Base-by-base conservation (phyloP, 2,329 filamentous ascomycete species). In the Ilyonectria robusta region DNA sequence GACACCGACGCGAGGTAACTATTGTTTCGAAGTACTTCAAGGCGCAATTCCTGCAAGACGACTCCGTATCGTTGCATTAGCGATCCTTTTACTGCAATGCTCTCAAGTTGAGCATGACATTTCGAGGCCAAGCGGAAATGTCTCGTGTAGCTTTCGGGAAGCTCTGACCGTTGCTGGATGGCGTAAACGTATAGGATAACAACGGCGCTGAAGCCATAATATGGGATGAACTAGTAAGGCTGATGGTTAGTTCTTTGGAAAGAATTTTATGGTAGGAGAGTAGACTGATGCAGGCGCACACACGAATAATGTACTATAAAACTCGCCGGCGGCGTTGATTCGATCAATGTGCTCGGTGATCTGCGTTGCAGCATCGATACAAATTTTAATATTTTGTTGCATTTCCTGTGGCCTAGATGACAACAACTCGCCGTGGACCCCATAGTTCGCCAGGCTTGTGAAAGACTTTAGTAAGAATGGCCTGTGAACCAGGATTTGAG, bases 121-220 rank as follows among this genome's bases (percentile, higher is more conserved):
- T 75, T 77, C 1, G 76, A 77, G 1, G 83, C 83, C 1, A 79
- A 79, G 8, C 75, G 66, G 21, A 84, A 79, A 35, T 80, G 78
- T 0, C 61, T 59, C 3, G 73, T 64, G 62, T 79, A 80, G 2
- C 69, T 72, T 40, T 77, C 73, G 29, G 74, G 67, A 2, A 75
- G 69, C 3, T 72, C 66, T 4, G 73, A 67, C 2, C 78, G 68
- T 35, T 81, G 74, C 51, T 83, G 83, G 10, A 85, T 84, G 4
- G 79, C 78, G 47, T 82, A 83, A 3, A 85, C 79, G 62, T 85
- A 85, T 4, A 85, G 72, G 0, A 85, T 78, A 1, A 84, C 81
- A 2, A 83, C 80, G 0, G 83, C 84, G 11, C 77, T 83, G 53
- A 85, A 85, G 2, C 79, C 82, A 59, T 81, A 83, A 60, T 85